Evolutionary conservation across 179 eudicot species (phyloP).

Genomic region (Actinidia arguta): DNA sequence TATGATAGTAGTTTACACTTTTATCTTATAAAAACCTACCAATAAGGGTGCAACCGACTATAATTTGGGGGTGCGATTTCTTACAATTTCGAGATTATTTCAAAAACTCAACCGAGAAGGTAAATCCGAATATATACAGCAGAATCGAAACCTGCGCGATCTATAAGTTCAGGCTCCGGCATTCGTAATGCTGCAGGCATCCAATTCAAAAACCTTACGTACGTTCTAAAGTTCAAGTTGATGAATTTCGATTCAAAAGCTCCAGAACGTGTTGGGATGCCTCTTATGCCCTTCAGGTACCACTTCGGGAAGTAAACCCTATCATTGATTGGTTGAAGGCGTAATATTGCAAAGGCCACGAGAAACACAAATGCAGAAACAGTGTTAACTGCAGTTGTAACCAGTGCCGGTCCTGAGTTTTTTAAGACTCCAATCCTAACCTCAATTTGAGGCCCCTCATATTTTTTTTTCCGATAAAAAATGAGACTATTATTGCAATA

Average conservation of each 20-base stretch:
- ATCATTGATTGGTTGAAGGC: constrained; percentile 88
- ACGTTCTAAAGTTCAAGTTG: constrained; percentile 68
- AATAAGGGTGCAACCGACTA: no score
- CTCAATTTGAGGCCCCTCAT: no score
- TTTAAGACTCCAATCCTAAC: no score
- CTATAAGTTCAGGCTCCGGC: constrained; percentile 96
- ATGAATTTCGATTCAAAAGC: constrained; percentile 50
- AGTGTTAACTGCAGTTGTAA: constrained; percentile 70
- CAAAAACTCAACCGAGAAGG: constrained; percentile 80
- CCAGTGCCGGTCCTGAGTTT: no score
- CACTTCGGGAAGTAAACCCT: constrained; percentile 94
- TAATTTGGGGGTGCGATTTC: no score
- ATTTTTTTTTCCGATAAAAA: no score
- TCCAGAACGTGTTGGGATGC: constrained; percentile 54
- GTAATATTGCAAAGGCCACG: constrained; percentile 74
- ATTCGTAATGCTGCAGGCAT: constrained; percentile 96
- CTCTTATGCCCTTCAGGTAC: constrained; percentile 82
- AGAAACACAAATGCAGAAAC: constrained; percentile 71
- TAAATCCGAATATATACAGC: constrained; percentile 90
- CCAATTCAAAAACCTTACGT: constrained; percentile 84
- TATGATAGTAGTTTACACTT: no score
- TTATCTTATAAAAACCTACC: no score
- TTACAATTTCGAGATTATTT: no score
- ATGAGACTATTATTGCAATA: no score
- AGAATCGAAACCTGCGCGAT: constrained; percentile 97